Percentiles rank a stretch among this genome's conserved stretches.
Evolutionary conservation across 192 early-diverging fungal species (phyloP).

Genomic region (Coemansia sp.): DNA sequence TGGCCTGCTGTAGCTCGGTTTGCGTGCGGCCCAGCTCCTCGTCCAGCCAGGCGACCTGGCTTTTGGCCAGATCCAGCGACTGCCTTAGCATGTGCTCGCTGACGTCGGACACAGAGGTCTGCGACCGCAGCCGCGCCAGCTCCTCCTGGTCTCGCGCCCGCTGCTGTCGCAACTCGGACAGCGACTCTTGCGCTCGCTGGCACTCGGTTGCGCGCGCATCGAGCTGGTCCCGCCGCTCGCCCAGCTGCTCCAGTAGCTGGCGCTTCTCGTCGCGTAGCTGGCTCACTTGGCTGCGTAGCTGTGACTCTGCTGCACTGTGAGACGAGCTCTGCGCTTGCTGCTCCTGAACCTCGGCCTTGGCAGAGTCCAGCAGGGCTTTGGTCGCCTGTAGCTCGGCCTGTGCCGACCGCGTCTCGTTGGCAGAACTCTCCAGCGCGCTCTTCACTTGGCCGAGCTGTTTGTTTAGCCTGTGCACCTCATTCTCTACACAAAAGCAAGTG

Average conservation of each 20-base stretch:
- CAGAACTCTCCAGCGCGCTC: slow-evolving; percentile 28
- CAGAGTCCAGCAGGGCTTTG: slow-evolving; percentile 9
- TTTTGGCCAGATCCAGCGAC: slow-evolving; percentile 61
- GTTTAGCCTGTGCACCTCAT: slow-evolving; percentile 48
- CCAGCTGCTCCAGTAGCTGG: slow-evolving; percentile 32
- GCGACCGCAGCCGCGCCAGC: slow-evolving; percentile 38
- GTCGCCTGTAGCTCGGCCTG: slow-evolving; percentile 20
- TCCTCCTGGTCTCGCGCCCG: slow-evolving; percentile 34
- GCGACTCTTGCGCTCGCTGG: slow-evolving; percentile 17
- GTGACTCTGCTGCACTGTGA: background rate
- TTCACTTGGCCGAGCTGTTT: slow-evolving; percentile 37
- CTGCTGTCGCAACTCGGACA: slow-evolving; percentile 29
- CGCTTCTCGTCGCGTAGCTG: slow-evolving; percentile 46
- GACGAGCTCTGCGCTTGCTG: slow-evolving; percentile 13
- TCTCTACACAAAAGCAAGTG: slow-evolving; percentile 25
- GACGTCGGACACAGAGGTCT: slow-evolving; percentile 38
- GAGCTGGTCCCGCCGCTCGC: slow-evolving; percentile 43
- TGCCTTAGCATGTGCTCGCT: slow-evolving; percentile 59
- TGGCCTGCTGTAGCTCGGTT: slow-evolving; percentile 44
- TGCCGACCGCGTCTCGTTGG: slow-evolving; percentile 3
- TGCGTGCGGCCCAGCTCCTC: slow-evolving; percentile 62
- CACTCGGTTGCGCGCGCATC: slow-evolving; percentile 27
- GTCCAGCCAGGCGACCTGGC: slow-evolving; percentile 68
- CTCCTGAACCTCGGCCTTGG: background rate
- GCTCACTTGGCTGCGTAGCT: slow-evolving; percentile 15